These are phyloP conservation scores for Lantana camara DNA, from an alignment of 257 asterid species.

Conservation along the genomic window DNA sequence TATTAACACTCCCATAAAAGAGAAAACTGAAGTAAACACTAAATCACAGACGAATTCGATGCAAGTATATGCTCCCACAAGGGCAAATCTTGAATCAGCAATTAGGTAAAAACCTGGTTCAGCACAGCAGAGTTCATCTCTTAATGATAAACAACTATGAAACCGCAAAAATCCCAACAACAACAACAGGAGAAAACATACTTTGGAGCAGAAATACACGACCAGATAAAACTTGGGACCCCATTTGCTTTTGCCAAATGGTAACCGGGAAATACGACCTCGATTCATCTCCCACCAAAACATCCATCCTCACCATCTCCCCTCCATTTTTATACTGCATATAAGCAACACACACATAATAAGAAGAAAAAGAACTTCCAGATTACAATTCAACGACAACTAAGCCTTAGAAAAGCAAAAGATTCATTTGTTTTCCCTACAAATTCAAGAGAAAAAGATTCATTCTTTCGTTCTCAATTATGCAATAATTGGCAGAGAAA, in stretches of 20 bases:
- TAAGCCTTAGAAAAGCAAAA: too few relatives aligned
- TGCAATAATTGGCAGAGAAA: background rate
- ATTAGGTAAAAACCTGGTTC: too few relatives aligned
- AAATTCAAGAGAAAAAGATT: too few relatives aligned
- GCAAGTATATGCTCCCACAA: too few relatives aligned
- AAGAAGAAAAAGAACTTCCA: too few relatives aligned
- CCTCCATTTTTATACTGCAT: conserved; percentile 65
- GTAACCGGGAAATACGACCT: conserved; percentile 69
- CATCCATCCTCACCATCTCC: conserved; percentile 65
- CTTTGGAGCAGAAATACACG: conserved; percentile 68
- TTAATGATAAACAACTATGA: background rate
- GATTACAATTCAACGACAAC: too few relatives aligned
- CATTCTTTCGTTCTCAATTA: background rate
- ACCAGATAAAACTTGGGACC: conserved; percentile 53
- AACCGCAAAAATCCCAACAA: conserved; percentile 6
- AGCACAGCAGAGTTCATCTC: too few relatives aligned
- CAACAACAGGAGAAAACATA: conserved; percentile 28
- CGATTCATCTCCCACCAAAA: conserved; percentile 74
- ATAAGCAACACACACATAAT: background rate
- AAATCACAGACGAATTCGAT: too few relatives aligned
- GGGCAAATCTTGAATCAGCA: too few relatives aligned
- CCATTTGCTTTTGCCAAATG: conserved; percentile 69
- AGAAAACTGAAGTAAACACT: too few relatives aligned
- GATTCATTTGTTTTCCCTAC: too few relatives aligned
- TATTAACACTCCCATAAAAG: too few relatives aligned